Evolutionary conservation across 192 early-diverging fungal species (phyloP), one percentile per base, ranked within the genome.

Genomic region (Coemansia sp.): DNA sequence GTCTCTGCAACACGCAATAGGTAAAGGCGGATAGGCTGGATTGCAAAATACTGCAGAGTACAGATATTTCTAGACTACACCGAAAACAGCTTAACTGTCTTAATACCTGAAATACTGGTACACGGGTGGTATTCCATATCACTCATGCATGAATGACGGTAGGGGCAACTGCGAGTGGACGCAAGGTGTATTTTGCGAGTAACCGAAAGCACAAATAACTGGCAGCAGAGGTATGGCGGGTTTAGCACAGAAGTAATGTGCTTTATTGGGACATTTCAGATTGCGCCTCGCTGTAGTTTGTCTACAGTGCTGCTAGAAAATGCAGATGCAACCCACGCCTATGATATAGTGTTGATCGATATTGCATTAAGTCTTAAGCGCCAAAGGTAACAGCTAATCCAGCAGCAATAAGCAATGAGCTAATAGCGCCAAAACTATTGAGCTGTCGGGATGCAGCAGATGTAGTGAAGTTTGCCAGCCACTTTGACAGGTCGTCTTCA

Each of bases 401-500:
- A 6, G 48, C 38, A 20, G 60, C 37, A 50, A 66, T 24, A 23
- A 60, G 5, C 37, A 54, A 23, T 10, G 43, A 35, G 3, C 45
- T 11, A 20, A 49, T 18, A 49, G 20, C 13, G 18, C 48, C 48
- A 19, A 18, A 19, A 18, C 48, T 2, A 49, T 19, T 19, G 8
- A 9, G 19, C 19, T 49, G 48, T 32, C 58, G 24, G 7, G 69
- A 19, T 0, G 53, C 48, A n/a, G 65, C 65, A 13, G 75, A 57
- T 4, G 24, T 52, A 48, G 45, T 60, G 11, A 68, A 19, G 14
- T 63, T 64, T 4, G 75, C 75, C n/a, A 78, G 75, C 69, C 70
- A 78, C 24, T 58, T 72, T 3, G 70, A 73, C 57, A 78, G 23
- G 37, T 73, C 70, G 38, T 73, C 64, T 1, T 43, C 54, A 2